A percentile compares a stretch with the other conserved stretches of the same genome.
phyloP scores from a whole-genome alignment of 2,329 filamentous ascomycete species.

The Verticillium albo-atrum region DNA sequence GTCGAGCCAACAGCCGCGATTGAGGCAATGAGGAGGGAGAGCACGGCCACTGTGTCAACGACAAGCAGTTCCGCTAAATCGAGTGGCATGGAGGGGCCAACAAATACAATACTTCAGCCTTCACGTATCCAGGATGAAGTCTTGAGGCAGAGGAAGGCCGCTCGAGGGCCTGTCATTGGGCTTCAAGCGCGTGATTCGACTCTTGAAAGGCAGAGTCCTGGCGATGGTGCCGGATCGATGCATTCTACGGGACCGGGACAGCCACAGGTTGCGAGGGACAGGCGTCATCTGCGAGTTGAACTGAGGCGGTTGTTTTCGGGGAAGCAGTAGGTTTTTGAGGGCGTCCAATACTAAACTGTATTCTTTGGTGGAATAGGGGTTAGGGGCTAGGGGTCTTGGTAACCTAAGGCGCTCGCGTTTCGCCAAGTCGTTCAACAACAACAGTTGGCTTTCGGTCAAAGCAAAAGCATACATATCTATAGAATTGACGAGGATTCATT shows the following conservation, averaged over 20 bases:
- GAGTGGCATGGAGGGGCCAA: not conserved
- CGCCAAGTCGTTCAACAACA: no score
- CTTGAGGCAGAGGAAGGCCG: not conserved
- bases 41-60: not conserved
- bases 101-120: not conserved
- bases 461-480: no score
- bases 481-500: no score
- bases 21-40: constrained; percentile 2
- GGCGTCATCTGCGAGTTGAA: constrained; percentile 3
- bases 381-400: no score
- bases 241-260: not conserved
- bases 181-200: not conserved
- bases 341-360: not conserved
- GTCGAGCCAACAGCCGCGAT: constrained; percentile 1
- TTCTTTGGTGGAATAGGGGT: not conserved
- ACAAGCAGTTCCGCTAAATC: not conserved
- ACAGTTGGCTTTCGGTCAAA: no score
- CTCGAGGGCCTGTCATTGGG: not conserved
- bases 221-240: constrained; percentile 7
- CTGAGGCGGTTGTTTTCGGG: constrained; percentile 9
- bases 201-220: not conserved
- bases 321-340: not conserved
- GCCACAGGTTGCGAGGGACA: not conserved
- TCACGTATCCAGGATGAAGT: not conserved
- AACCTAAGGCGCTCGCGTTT: no score